phyloP scores from a whole-genome alignment of 2,329 filamentous ascomycete genomes.

The Fusarium chuoi region DNA sequence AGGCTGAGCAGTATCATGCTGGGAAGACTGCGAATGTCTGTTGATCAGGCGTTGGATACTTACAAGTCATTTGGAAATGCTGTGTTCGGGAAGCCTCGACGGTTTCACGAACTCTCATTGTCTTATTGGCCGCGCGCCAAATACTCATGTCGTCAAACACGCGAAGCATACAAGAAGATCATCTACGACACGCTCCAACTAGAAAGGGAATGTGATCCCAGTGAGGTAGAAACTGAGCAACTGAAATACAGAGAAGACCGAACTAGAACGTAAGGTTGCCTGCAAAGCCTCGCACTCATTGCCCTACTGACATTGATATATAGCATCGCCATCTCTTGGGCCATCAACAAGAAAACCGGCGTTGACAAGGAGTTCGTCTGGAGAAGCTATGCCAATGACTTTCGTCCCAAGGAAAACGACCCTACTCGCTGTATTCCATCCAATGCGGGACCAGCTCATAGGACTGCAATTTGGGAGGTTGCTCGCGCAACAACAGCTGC shows the following conservation, averaged over 20 bases:
- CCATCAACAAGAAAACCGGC: background rate
- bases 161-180: fast-evolving
- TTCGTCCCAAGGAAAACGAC: background rate
- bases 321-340: background rate
- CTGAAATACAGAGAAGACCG: background rate
- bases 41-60: background rate
- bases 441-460: background rate
- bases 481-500: slow-evolving; percentile 6
- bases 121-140: background rate
- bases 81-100: background rate
- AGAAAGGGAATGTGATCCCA: fast-evolving
- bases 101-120: background rate
- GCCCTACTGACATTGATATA: too few species aligned
- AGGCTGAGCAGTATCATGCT: background rate
- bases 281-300: too few species aligned
- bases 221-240: fast-evolving
- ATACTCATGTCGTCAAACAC: background rate
- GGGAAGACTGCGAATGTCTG: background rate
- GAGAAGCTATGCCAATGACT: background rate
- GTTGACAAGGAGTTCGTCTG: background rate
- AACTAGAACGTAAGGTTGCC: background rate
- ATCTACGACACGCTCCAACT: background rate
- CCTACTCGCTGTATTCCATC: background rate
- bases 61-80: background rate
- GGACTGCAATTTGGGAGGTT: background rate